phyloP scores from a whole-genome alignment of 2,329 filamentous ascomycete species.

The Hypomyces rosellus region DNA sequence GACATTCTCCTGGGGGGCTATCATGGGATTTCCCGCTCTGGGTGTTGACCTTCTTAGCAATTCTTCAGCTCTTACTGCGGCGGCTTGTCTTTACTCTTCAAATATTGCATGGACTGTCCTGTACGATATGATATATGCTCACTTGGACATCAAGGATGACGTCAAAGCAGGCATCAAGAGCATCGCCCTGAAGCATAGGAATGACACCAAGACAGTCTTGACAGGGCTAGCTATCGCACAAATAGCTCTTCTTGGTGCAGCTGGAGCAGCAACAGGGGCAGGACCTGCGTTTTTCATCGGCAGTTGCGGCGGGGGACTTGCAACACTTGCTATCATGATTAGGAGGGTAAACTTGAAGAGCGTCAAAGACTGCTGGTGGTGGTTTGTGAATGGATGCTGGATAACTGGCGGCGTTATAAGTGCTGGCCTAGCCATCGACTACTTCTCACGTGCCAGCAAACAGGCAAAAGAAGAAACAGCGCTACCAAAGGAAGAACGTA shows the following conservation, averaged over 20 bases:
- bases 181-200: conserved; percentile 73
- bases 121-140: conserved; percentile 91
- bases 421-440: conserved; percentile 53
- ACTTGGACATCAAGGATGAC: conserved; percentile 86
- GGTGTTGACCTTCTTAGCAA: conserved; percentile 68
- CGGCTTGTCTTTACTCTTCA: conserved; percentile 65
- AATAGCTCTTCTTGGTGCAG: conserved; percentile 61
- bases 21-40: conserved; percentile 81
- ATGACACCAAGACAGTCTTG: conserved; percentile 70
- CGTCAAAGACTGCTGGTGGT: conserved; percentile 68
- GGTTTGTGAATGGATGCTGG: conserved; percentile 67
- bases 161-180: conserved; percentile 82
- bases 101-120: conserved; percentile 82
- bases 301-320: conserved; percentile 58
- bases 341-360: conserved; percentile 58
- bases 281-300: conserved; percentile 63
- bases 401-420: conserved; percentile 60
- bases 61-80: conserved; percentile 55
- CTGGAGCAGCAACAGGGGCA: conserved; percentile 61
- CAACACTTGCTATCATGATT: conserved; percentile 61
- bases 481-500: background rate
- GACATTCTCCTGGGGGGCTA: conserved; percentile 83
- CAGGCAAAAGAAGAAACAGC: background rate
- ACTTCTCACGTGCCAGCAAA: conserved; percentile 35
- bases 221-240: conserved; percentile 64